Evolutionary conservation across 208 protist species (phyloP).

Genomic region (Tetramitus jugosus): DNA sequence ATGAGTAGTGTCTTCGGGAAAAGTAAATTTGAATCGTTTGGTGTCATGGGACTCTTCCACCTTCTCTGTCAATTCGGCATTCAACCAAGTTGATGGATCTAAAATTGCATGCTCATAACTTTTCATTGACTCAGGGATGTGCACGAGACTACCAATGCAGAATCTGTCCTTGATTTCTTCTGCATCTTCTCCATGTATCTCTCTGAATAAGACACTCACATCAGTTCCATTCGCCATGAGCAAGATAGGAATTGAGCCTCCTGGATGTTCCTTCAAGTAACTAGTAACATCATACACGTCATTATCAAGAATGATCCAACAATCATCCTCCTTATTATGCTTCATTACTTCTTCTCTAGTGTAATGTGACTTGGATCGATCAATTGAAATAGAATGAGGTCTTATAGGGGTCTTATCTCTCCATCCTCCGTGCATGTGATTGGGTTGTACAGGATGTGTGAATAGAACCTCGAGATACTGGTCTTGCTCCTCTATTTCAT

Average conservation of each 20-base stretch:
- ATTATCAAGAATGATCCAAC: constrained; percentile 49
- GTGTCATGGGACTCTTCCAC: not conserved
- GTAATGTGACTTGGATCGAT: not conserved
- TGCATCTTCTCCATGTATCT: not conserved
- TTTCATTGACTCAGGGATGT: not conserved
- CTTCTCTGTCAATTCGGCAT: not conserved
- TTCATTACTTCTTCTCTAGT: constrained; percentile 48
- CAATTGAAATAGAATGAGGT: not conserved
- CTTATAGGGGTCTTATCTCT: not conserved
- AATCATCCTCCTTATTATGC: constrained; percentile 58
- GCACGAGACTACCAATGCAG: not conserved
- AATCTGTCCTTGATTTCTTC: not conserved
- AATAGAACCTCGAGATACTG: not conserved
- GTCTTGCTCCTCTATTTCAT: too few species aligned
- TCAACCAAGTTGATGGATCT: not conserved
- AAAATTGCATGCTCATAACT: not conserved
- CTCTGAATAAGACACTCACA: not conserved
- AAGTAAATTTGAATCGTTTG: not conserved
- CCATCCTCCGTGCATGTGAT: not conserved
- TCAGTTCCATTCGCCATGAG: constrained; percentile 51
- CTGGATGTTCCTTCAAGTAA: constrained; percentile 43
- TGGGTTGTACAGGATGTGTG: not conserved
- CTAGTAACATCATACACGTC: constrained; percentile 51
- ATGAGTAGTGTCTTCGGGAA: not conserved
- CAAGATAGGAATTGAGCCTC: constrained; percentile 49